Evolutionary conservation across 179 eudicot genomes (phyloP), one percentile per base, ranked within the genome.

Genomic region (Silene noctiflora): DNA sequence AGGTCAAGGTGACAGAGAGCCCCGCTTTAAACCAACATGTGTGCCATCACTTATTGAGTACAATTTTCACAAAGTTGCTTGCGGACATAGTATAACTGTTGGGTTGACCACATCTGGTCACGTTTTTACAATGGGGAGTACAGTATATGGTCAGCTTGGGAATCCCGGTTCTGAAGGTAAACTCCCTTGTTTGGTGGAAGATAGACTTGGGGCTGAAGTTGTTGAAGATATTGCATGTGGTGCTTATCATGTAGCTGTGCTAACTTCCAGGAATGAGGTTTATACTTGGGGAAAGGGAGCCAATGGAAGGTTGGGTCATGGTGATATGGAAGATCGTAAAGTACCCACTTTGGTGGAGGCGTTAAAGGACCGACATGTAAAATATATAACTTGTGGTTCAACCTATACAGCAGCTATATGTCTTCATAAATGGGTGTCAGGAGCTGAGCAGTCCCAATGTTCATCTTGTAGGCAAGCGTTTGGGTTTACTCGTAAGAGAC

Each of bases 211-310:
- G 58, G 81, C 82, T 63, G 96, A 88, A 75, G 81, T 79, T 13
- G 87, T 93, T 66, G 96, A 89, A 76, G 98, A 91, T 72, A 86
- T 93, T 77, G 81, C 93, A 8, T 91, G 91, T 80, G 98, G 98
- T 75, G 90, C 92, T 21, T 93, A 91, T 86, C 98, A 93, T 79
- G 88, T 91, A 71, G 89, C 93, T n/a, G 93, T 82, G n/a, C 74
- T 93, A 77, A 91, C 98, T 55, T 88, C 93, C 17, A 88, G 83
- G 76, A 93, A 88, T 68, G 98, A 93, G 81, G 98, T 93, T 67
- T 89, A 87, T 85, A 91, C 98, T 3, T 93, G 98, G 98, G 98
- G 98, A 35, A 93, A 93, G 81, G 98, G 98, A 69, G 96, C 98
- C 46, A 93, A 93, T 75, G 98, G 98, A 46, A 88, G 98, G 81